Base-by-base conservation (phyloP, 169 alveolate species). In the Prorocentrum cordatum region DNA sequence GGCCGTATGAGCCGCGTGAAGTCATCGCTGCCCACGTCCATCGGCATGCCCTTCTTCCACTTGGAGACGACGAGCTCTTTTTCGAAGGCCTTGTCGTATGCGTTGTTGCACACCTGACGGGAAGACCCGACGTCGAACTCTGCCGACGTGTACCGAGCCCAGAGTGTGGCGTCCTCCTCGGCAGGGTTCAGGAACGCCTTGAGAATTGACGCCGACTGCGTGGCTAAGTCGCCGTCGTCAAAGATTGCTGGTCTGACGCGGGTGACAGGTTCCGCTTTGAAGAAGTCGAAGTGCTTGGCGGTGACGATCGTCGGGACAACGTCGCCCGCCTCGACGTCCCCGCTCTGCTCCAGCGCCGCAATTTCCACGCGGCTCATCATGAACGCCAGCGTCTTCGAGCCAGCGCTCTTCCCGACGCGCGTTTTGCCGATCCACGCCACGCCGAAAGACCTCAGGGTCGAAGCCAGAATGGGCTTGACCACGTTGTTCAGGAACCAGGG, bases 71-170 rank as follows among this genome's bases (percentile, higher is more conserved):
- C 14, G 54, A 72, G 32, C 54, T 72, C 47, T 1, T 39, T 10
- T 3, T 32, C 58, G 12, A 45, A 4, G 9, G 5, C 68, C 2
- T 54, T 26, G 68, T 45, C 38, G 27, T 32, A 72, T 0, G 70
- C 70, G 35, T 72, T 72, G 54, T 72, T 72, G 68, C 84, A 72
- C 6, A 68, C 84, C 5, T 47, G 84, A 1, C 84, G 45, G 18
- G 70, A 67, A 0, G 84, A 29, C 1, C 54, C 42, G 26, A 47
- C 68, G 6, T 72, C 83, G 16, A 72, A 72, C 14, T 29, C 35
- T 6, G 83, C 83, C 2, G 83, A 72, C 2, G 84, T 29, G 84
- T 72, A 72, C 18, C 84, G 42, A n/a, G 68, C 84, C 84, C 58
- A 72, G 22, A 45, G 70, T 2, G 67, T 72, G 12, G 84, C 68